These are phyloP conservation scores for Pythium brassicae DNA, from an alignment of 352 stramenopile genomes.

Conservation along the genomic window DNA sequence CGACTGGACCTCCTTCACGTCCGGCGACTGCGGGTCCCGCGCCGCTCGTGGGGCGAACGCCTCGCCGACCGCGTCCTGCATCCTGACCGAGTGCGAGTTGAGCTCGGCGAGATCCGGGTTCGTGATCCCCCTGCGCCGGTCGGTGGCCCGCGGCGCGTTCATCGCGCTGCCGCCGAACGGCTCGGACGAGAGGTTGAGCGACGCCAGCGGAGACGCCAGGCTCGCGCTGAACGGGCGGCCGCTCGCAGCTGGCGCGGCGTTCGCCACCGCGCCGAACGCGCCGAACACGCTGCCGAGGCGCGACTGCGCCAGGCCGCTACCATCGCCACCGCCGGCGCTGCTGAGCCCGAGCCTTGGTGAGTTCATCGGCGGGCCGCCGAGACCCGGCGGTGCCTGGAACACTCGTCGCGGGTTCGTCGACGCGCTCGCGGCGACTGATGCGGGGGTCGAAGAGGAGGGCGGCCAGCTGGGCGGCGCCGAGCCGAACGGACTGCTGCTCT, in stretches of 20 bases:
- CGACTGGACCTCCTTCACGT: constrained; percentile 9
- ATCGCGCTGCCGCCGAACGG: constrained; percentile 15
- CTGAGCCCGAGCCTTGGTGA: constrained; percentile 5
- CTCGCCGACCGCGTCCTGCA: constrained; percentile 27
- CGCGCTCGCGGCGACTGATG: constrained; percentile 12
- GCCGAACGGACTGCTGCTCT: constrained; percentile 2
- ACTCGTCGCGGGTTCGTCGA: constrained; percentile 29
- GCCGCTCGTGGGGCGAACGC: neutral
- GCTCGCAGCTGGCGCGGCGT: constrained; percentile 1
- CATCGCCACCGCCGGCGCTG: constrained; percentile 1
- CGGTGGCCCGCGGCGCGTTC: constrained; percentile 7
- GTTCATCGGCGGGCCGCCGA: constrained; percentile 20
- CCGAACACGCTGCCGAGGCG: constrained; percentile 2
- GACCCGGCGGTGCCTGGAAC: constrained; percentile 41
- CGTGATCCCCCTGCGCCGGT: constrained; percentile 14
- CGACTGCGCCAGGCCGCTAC: constrained; percentile 1
- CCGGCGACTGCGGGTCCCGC: neutral
- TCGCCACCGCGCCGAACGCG: neutral
- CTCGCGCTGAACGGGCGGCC: constrained; percentile 22
- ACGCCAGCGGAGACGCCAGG: constrained; percentile 21
- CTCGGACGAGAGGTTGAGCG: constrained; percentile 19
- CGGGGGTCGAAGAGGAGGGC: constrained; percentile 13
- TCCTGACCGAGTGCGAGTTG: constrained; percentile 61
- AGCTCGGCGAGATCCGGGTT: constrained; percentile 58
- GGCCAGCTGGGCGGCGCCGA: constrained; percentile 13